Evolutionary conservation across 805 yeast genomes (phyloP).

Genomic region (Ogataea philodendri): DNA sequence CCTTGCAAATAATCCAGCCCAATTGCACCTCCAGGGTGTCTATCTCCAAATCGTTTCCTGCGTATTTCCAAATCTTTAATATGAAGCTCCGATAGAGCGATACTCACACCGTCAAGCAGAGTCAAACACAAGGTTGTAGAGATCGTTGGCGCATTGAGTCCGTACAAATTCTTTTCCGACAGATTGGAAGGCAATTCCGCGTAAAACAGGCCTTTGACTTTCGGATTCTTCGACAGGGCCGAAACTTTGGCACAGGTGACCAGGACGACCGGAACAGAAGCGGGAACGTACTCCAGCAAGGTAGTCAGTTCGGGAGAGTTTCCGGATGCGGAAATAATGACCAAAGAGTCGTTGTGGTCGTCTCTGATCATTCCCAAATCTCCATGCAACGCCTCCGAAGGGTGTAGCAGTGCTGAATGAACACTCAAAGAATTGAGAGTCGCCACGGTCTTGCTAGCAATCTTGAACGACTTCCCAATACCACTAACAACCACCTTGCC

Average conservation of each 20-base stretch:
- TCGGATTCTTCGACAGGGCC: slow-evolving; percentile 48
- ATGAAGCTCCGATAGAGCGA: slow-evolving; percentile 69
- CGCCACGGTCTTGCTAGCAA: slow-evolving; percentile 75
- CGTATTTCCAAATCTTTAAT: slow-evolving; percentile 55
- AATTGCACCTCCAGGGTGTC: slow-evolving; percentile 92
- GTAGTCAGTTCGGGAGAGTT: slow-evolving; percentile 71
- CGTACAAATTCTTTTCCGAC: slow-evolving; percentile 64
- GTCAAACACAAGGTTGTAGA: slow-evolving; percentile 76
- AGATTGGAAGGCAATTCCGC: slow-evolving; percentile 60
- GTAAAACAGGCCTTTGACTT: slow-evolving; percentile 50
- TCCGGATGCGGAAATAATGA: slow-evolving; percentile 78
- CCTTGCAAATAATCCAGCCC: slow-evolving; percentile 48
- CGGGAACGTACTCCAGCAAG: slow-evolving; percentile 57
- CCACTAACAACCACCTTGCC: slow-evolving; percentile 80
- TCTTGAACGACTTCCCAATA: slow-evolving; percentile 81
- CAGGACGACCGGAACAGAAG: slow-evolving; percentile 51
- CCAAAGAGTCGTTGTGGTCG: slow-evolving; percentile 51
- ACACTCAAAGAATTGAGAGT: slow-evolving; percentile 79
- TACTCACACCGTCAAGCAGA: slow-evolving; percentile 73
- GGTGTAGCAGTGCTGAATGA: slow-evolving; percentile 67
- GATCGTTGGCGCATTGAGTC: slow-evolving; percentile 84
- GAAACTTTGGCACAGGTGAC: slow-evolving; percentile 65
- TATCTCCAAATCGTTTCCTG: slow-evolving; percentile 55
- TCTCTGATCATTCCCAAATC: slow-evolving; percentile 72
- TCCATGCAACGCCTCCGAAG: slow-evolving; percentile 87